Evolutionary conservation across 345 rosid species (phyloP).

Genomic region (Raphanus sativus): DNA sequence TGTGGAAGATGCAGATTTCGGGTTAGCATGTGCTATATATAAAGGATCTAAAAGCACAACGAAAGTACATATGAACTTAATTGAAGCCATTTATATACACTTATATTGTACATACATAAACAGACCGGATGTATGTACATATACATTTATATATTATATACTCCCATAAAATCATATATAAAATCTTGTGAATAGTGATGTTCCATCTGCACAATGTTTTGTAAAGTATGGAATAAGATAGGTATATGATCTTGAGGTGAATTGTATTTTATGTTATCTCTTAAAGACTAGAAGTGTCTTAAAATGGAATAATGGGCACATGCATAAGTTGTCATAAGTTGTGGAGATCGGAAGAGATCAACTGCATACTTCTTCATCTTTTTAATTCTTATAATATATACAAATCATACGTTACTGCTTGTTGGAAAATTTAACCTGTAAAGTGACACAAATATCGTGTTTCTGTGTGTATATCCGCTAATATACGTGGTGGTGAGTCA

Average conservation of each 20-base stretch:
- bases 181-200: slow-evolving; percentile 37
- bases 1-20: slow-evolving; percentile 5
- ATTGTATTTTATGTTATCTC: slow-evolving; percentile 40
- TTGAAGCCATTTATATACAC: slow-evolving; percentile 1
- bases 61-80: slow-evolving; percentile 13
- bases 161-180: slow-evolving; percentile 8
- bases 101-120: slow-evolving; percentile 2
- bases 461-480: slow-evolving; percentile 8
- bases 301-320: slow-evolving; percentile 42
- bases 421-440: slow-evolving; percentile 22
- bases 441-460: slow-evolving; percentile 20
- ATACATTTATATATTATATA: slow-evolving; percentile 3
- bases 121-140: neutral
- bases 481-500: neutral
- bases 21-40: slow-evolving; percentile 26
- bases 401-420: slow-evolving; percentile 25
- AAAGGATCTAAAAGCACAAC: slow-evolving; percentile 14
- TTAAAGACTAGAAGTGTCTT: slow-evolving; percentile 41
- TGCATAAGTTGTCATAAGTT: slow-evolving; percentile 33
- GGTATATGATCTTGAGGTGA: slow-evolving; percentile 24
- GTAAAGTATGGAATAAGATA: slow-evolving; percentile 34
- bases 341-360: slow-evolving; percentile 39
- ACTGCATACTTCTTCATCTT: slow-evolving; percentile 35
- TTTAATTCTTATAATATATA: slow-evolving; percentile 24
- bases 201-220: slow-evolving; percentile 37